A percentile compares a stretch with the other conserved stretches of the same genome.
Evolutionary conservation across 257 asterid species (phyloP).

Genomic region (Gynochthodes officinalis): DNA sequence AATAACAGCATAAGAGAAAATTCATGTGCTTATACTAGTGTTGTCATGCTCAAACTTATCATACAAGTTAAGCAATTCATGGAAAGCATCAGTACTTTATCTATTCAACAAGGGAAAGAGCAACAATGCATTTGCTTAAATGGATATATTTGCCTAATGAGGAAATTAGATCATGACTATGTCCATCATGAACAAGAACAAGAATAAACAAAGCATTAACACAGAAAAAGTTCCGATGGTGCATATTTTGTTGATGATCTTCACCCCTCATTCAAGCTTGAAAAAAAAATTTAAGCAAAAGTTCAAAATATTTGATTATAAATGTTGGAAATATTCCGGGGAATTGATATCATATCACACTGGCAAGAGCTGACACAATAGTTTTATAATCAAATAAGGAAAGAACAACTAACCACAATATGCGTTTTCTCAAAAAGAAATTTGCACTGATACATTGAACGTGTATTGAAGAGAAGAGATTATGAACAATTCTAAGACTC

Average conservation of each 20-base stretch:
- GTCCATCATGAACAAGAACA: background rate
- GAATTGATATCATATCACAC: background rate
- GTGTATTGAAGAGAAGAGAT: background rate
- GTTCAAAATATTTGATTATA: background rate
- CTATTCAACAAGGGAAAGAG: background rate
- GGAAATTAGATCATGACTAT: background rate
- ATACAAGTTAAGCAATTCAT: background rate
- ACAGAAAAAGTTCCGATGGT: background rate
- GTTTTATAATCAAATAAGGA: background rate
- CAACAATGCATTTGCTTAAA: background rate
- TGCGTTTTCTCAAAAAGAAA: background rate
- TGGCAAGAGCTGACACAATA: background rate
- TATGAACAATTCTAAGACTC: background rate
- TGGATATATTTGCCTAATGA: background rate
- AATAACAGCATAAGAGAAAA: background rate
- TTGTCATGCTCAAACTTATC: background rate
- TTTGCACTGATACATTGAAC: background rate
- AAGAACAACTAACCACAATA: background rate
- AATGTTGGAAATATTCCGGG: background rate
- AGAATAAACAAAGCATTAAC: background rate
- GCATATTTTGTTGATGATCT: background rate
- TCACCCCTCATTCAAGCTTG: background rate
- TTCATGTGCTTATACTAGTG: background rate
- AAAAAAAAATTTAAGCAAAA: background rate
- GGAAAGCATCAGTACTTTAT: background rate